Evolutionary conservation across 768 basidiomycete species (phyloP), one percentile per base, ranked within the genome.

Genomic region (Phaeotremella skinneri): DNA sequence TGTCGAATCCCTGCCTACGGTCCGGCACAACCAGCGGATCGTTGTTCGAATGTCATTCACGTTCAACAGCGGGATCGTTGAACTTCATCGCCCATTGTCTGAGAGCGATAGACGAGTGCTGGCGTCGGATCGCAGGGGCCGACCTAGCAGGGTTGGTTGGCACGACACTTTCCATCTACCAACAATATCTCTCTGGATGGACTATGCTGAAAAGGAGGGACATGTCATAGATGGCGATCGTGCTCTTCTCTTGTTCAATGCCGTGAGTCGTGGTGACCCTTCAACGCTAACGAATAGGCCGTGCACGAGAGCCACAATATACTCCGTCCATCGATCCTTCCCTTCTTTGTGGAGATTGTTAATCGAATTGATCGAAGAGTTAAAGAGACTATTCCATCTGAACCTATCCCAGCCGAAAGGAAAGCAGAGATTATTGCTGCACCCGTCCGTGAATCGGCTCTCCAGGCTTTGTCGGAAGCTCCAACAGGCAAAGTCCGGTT

Each of bases 301-400:
- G 61, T 98, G 21, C 89, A 92, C 70, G 86, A 88, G 0, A 96
- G 91, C 70, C 83, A 85, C 59, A 98, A 98, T 72, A 85, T 83
- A 1, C 80, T 98, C 25, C 79, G 85, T 45, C 93, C 94, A 0
- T 85, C 84, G 3, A 79, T 97, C 9, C 79, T 98, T 7, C 89
- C 89, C 2, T 97, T 97, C 79, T 75, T 96, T 34, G 84, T 87
- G 0, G 87, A 90, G 56, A 78, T 93, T 26, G 82, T 87, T 52
- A 80, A 82, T 25, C 83, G 83, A 42, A 79, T 92, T 30, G 89
- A 94, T 73, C 72, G 75, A 41, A 85, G 88, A 1, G 81, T 91
- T 80, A 84, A 85, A 34, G 34, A 47, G 13, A 26, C 83, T 80
- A 74, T 72, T 80, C 39, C 32, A 11, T 29, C 45, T 39, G 53